These are phyloP conservation scores for Mycena metata DNA, from an alignment of 768 basidiomycete genomes.

Conservation along the genomic window DNA sequence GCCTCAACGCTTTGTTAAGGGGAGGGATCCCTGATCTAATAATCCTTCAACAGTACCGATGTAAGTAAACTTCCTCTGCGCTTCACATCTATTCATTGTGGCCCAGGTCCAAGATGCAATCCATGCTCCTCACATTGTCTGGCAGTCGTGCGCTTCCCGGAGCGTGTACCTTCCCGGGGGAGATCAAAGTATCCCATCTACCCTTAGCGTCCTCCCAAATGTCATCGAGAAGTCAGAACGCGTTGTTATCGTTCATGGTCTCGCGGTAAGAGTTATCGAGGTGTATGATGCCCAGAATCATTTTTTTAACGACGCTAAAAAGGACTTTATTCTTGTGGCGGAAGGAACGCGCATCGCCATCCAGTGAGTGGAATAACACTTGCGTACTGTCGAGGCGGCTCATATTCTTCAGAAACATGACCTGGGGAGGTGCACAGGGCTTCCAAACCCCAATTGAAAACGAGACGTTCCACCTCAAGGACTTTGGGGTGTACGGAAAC, in stretches of 20 bases:
- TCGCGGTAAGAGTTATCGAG: conserved; percentile 62
- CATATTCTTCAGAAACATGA: conserved; percentile 52
- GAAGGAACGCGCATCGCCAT: conserved; percentile 69
- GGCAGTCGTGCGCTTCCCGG: conserved; percentile 66
- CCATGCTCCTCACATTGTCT: conserved; percentile 74
- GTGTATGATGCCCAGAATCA: conserved; percentile 49
- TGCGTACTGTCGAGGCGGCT: background rate
- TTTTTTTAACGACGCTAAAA: background rate
- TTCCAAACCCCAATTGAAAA: conserved; percentile 73
- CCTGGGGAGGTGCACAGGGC: conserved; percentile 73
- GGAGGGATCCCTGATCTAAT: conserved; percentile 12
- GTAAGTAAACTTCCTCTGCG: conserved; percentile 40
- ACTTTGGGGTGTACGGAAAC: conserved; percentile 73
- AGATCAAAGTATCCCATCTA: conserved; percentile 72
- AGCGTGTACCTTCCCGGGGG: conserved; percentile 64
- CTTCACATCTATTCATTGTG: background rate
- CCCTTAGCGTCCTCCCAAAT: conserved; percentile 73
- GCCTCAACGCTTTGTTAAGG: conserved; percentile 15
- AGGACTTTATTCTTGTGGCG: conserved; percentile 59
- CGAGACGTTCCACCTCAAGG: conserved; percentile 74
- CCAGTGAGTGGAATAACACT: conserved; percentile 51
- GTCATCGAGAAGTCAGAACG: conserved; percentile 79
- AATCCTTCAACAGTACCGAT: conserved; percentile 48
- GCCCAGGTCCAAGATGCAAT: conserved; percentile 62
- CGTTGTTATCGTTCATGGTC: conserved; percentile 75